A percentile compares a stretch with the other conserved stretches of the same genome.
Conservation (phyloP, 345 rosid genomes). For the Eucalyptus paniculata region DNA sequence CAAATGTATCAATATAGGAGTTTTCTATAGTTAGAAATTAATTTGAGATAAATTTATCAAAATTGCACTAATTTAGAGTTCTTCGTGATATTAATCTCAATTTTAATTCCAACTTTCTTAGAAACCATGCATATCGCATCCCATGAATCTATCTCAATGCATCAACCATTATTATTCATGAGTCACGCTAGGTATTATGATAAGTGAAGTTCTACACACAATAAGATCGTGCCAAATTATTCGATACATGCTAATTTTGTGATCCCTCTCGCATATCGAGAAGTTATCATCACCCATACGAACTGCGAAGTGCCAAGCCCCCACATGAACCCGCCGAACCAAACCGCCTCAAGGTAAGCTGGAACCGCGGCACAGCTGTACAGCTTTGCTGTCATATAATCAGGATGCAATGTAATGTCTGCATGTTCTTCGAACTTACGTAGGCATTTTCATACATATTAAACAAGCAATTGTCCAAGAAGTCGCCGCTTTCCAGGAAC, state of each 20-base stretch:
- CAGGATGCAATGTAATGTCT: background rate
- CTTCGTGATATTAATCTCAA: background rate
- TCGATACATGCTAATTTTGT: background rate
- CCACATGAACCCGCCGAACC: background rate
- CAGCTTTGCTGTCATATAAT: background rate
- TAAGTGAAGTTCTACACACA: background rate
- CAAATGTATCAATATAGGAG: accelerated
- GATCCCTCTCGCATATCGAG: background rate
- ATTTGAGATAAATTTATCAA: too few relatives aligned
- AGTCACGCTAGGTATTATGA: background rate
- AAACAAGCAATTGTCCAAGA: background rate
- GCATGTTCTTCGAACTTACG: background rate
- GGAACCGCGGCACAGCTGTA: background rate
- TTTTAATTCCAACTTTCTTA: background rate
- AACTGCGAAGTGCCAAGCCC: background rate
- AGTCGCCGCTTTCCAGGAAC: background rate
- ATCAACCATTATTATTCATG: background rate
- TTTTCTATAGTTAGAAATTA: too few relatives aligned
- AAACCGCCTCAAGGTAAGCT: background rate
- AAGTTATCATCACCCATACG: background rate
- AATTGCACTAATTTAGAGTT: too few relatives aligned
- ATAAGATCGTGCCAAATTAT: background rate
- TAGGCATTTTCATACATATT: background rate
- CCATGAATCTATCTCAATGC: background rate
- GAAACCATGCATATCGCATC: background rate